Base-by-base conservation (phyloP, 768 basidiomycete species). In the Clitopilus hobsonii region DNA sequence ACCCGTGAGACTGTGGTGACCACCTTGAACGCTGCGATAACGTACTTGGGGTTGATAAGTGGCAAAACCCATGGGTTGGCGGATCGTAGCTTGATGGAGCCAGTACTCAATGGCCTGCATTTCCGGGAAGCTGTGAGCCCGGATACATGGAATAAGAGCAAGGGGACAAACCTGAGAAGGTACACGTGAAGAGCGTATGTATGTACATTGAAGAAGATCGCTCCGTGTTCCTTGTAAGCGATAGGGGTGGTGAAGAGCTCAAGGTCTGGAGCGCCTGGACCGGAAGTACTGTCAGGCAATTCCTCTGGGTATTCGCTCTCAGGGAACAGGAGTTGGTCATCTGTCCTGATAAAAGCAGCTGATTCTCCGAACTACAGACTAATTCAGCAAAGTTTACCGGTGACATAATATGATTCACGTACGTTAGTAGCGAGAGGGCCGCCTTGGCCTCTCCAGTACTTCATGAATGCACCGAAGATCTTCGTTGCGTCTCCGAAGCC, bases 381-480 rank as follows among this genome's bases (percentile, higher is more conserved):
- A 27, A 16, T 11, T 32, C 27, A 32, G 47, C 10, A 4, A 10
- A 4, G 48, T 13, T 25, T 27, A 32, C 14, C 14, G 25, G 27
- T 29, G n/a, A 16, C 6, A 5, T 38, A 3, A 3, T 28, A 26
- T 24, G 38, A 7, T 54, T 16, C 13, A 25, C 74, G 54, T 50
- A 87, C 86, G 54, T 85, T 87, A 5, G 69, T 73, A 0, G 82
- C 65, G 26, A 88, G 54, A 2, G 80, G 75, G 0, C 86, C 86
- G 2, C 68, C 76, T 1, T 73, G 68, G 10, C 66, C 69, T 14
- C 76, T 29, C n/a, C 64, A 54, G 60, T 85, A 88, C 58, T 77
- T 71, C 4, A 65, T 51, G 7, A 73, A 16, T 0, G 74, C 74
- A 2, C 55, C 57, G 11, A 74, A 8, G 20, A 76, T 47, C 38